Evolutionary conservation across 768 basidiomycete genomes (phyloP).

Genomic region (Chalciporus sphaerocephalus): DNA sequence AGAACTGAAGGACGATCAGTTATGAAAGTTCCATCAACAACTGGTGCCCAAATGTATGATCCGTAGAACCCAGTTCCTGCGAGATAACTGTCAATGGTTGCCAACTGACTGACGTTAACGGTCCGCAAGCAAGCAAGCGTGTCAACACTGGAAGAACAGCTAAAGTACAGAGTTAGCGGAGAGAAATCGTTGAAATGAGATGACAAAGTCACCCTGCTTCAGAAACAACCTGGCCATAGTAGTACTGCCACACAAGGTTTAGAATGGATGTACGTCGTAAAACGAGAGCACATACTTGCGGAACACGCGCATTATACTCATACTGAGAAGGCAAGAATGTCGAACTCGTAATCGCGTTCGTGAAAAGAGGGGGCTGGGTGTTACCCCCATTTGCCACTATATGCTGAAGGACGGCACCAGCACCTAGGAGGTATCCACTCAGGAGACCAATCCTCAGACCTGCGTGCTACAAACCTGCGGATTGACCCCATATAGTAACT

Average conservation of each 20-base stretch:
- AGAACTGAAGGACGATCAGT: slow-evolving; percentile 38
- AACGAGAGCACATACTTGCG: slow-evolving; percentile 20
- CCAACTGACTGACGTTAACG: slow-evolving; percentile 29
- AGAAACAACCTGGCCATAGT: slow-evolving; percentile 13
- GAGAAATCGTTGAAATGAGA: background rate
- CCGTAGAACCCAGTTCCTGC: slow-evolving; percentile 35
- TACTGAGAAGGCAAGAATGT: slow-evolving; percentile 33
- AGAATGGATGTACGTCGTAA: background rate
- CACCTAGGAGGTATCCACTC: slow-evolving; percentile 23
- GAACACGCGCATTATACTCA: slow-evolving; percentile 26
- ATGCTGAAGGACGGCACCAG: slow-evolving; percentile 44
- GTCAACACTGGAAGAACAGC: slow-evolving; percentile 35
- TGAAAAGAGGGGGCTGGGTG: slow-evolving; percentile 40
- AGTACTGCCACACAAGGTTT: slow-evolving; percentile 10
- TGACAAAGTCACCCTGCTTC: slow-evolving; percentile 14
- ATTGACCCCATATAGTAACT: slow-evolving; percentile 32
- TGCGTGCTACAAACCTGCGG: slow-evolving; percentile 29
- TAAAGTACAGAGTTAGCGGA: slow-evolving; percentile 21
- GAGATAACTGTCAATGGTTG: slow-evolving; percentile 33
- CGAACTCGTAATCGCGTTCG: slow-evolving; percentile 33
- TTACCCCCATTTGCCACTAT: slow-evolving; percentile 39
- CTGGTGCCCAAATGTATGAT: slow-evolving; percentile 39
- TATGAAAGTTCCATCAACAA: slow-evolving; percentile 47
- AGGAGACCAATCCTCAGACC: background rate
- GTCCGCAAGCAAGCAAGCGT: slow-evolving; percentile 40